These are phyloP conservation scores for Boletus vermiculosoides DNA, from an alignment of 768 basidiomycete genomes.

Conservation along the genomic window DNA sequence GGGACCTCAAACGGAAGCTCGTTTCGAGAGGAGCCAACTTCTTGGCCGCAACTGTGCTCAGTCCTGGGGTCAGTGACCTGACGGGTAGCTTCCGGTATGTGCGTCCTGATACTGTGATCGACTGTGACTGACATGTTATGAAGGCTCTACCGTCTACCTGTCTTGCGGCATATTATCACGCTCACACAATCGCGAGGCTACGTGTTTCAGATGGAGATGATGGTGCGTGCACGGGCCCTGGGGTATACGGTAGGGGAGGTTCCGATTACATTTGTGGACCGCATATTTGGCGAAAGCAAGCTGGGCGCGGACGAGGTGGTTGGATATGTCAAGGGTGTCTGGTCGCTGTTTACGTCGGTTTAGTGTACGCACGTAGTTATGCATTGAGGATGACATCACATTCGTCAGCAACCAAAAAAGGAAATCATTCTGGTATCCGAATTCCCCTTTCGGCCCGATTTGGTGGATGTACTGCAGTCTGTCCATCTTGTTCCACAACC, in stretches of 20 bases:
- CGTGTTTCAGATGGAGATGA: constrained; percentile 99
- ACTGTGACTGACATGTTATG: not conserved
- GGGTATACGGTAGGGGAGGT: constrained; percentile 89
- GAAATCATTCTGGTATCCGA: not conserved
- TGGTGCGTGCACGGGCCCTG: constrained; percentile 81
- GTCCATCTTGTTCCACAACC: constrained; percentile 13
- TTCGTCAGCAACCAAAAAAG: constrained; percentile 19
- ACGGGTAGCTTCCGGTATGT: constrained; percentile 87
- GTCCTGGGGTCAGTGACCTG: constrained; percentile 84
- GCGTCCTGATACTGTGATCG: not conserved
- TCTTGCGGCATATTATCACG: constrained; percentile 79
- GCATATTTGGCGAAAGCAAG: constrained; percentile 92
- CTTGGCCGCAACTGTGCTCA: constrained; percentile 80
- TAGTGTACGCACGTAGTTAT: constrained; percentile 33
- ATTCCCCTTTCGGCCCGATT: not conserved
- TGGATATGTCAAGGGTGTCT: constrained; percentile 82
- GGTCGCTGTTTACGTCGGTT: constrained; percentile 71
- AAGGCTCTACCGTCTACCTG: constrained; percentile 75
- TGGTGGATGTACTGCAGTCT: not conserved
- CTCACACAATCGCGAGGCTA: constrained; percentile 86
- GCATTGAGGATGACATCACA: constrained; percentile 20
- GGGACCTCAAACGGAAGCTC: constrained; percentile 88
- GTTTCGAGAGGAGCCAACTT: constrained; percentile 90
- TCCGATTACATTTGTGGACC: constrained; percentile 93
- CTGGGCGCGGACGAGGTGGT: constrained; percentile 87